Percentiles rank a stretch among this genome's conserved stretches.
Evolutionary conservation across 2,329 filamentous ascomycete genomes (phyloP).

Genomic region (Alternaria rosae): DNA sequence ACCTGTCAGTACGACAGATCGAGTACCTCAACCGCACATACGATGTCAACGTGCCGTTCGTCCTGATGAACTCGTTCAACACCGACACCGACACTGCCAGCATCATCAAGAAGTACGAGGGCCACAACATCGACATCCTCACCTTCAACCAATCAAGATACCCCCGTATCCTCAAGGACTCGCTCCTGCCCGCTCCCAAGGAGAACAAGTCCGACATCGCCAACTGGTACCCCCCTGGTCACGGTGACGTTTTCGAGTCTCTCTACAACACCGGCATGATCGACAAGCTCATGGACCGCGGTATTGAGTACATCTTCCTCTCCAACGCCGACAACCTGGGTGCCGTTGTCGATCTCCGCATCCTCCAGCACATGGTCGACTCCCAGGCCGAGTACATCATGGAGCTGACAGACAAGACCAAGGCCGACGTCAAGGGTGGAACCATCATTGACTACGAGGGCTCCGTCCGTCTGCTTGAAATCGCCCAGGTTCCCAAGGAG

Average conservation of each 20-base stretch:
- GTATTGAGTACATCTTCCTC: slow-evolving; percentile 97
- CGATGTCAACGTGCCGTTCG: slow-evolving; percentile 94
- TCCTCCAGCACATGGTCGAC: slow-evolving; percentile 99
- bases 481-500: slow-evolving; percentile 99
- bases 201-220: slow-evolving; percentile 83
- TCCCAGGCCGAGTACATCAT: slow-evolving; percentile 98
- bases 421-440: slow-evolving; percentile 99
- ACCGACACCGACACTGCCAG: slow-evolving; percentile 96
- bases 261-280: slow-evolving; percentile 99
- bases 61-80: slow-evolving; percentile 99
- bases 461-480: slow-evolving; percentile 94
- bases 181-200: slow-evolving; percentile 94
- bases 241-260: slow-evolving; percentile 99
- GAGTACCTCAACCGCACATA: slow-evolving; percentile 99
- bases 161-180: slow-evolving; percentile 98
- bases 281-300: slow-evolving; percentile 92
- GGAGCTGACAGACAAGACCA: slow-evolving; percentile 99
- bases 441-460: slow-evolving; percentile 99
- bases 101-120: slow-evolving; percentile 99
- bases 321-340: slow-evolving; percentile 99
- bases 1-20: slow-evolving; percentile 97
- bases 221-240: slow-evolving; percentile 98
- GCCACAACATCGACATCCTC: slow-evolving; percentile 98
- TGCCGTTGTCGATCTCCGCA: slow-evolving; percentile 95
- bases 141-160: slow-evolving; percentile 99